Evolutionary conservation across 495 filamentous ascomycete genomes (phyloP).

Genomic region (Hypoxylon fuscum): DNA sequence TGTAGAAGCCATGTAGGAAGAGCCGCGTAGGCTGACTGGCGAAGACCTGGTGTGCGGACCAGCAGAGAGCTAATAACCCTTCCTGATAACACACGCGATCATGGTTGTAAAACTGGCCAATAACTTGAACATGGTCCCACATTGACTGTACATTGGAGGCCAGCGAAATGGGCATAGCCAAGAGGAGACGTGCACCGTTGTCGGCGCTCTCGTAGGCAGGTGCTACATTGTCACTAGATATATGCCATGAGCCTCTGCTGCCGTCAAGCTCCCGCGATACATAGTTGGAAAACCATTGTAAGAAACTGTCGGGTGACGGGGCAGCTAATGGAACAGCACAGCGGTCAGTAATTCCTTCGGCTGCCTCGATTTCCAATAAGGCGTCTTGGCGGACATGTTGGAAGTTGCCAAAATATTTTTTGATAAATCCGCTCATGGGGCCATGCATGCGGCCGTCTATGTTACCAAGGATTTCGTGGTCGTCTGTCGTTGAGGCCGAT

Average conservation of each 20-base stretch:
- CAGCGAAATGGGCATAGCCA: conserved; percentile 24
- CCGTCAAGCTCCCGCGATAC: conserved; percentile 29
- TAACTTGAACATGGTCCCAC: conserved; percentile 40
- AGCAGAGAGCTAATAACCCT: conserved; percentile 40
- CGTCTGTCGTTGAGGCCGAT: conserved; percentile 20
- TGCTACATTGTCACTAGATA: conserved; percentile 17
- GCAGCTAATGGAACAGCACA: conserved; percentile 27
- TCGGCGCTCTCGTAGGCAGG: conserved; percentile 16
- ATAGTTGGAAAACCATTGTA: conserved; percentile 39
- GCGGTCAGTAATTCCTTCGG: conserved; percentile 17
- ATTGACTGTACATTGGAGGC: conserved; percentile 18
- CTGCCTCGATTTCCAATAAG: conserved; percentile 27
- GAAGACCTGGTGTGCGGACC: conserved; percentile 40
- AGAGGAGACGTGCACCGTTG: conserved; percentile 29
- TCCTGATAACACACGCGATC: conserved; percentile 31
- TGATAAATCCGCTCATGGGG: conserved; percentile 39
- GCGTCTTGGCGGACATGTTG: conserved; percentile 28
- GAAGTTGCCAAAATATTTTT: conserved; percentile 38
- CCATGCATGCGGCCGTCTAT: conserved; percentile 41
- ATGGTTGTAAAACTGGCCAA: conserved; percentile 35
- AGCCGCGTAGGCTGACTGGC: conserved; percentile 37
- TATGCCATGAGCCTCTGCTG: conserved; percentile 38
- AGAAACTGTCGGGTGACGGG: conserved; percentile 29
- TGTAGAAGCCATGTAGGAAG: conserved; percentile 52
- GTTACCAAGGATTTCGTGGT: conserved; percentile 43